These are phyloP conservation scores for Amaranthus tricolor DNA, from an alignment of 179 eudicot species.

Conservation along the genomic window DNA sequence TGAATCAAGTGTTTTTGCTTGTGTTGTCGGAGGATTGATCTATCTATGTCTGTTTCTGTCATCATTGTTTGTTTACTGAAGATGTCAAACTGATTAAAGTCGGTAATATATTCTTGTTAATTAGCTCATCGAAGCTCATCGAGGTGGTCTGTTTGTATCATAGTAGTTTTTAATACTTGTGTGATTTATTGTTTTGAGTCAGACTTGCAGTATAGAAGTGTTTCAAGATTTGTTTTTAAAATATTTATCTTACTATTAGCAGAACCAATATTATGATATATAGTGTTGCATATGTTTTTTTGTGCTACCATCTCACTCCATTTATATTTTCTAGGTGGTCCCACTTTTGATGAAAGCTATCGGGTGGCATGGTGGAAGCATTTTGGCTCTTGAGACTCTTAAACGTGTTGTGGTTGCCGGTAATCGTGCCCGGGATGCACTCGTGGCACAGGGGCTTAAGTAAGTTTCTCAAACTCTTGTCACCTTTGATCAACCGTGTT, in stretches of 20 bases:
- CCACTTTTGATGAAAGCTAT: conserved; percentile 99
- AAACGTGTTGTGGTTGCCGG: conserved; percentile 98
- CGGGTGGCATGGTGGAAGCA: conserved; percentile 99
- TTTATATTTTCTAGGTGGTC: conserved; percentile 63
- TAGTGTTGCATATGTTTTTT: neutral
- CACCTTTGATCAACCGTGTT: neutral
- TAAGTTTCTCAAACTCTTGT: conserved; percentile 37
- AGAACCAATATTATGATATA: neutral
- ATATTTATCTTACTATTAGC: neutral
- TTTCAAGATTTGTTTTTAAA: neutral
- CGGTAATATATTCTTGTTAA: neutral
- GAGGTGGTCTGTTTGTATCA: neutral
- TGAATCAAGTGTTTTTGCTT: neutral
- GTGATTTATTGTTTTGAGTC: neutral
- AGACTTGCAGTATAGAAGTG: neutral
- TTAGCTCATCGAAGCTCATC: neutral
- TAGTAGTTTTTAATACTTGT: neutral
- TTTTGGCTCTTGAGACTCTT: conserved; percentile 93
- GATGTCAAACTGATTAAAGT: neutral
- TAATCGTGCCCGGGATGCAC: conserved; percentile 97
- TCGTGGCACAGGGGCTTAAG: conserved; percentile 98
- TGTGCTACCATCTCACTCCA: neutral
- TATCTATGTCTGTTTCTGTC: neutral
- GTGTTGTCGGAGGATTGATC: neutral
- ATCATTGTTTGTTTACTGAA: neutral